These are phyloP conservation scores for Xylaria sp. DNA, from an alignment of 2,329 filamentous ascomycete species.

Conservation along the genomic window DNA sequence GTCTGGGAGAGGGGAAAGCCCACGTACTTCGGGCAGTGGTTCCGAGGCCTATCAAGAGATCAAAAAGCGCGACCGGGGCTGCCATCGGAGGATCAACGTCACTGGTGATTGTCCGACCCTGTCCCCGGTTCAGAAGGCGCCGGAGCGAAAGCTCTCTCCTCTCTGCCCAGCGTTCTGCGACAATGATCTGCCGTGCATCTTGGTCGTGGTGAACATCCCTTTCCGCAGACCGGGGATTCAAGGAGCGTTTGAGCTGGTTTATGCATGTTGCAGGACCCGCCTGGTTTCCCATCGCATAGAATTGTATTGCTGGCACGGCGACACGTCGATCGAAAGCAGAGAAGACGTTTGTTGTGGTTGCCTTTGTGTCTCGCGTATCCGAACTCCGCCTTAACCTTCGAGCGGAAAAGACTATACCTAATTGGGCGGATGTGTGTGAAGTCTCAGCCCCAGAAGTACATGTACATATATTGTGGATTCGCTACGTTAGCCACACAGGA, in stretches of 20 bases:
- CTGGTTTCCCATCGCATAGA: background rate
- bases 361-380: background rate
- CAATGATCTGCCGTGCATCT: conserved; percentile 18
- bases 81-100: background rate
- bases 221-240: conserved; percentile 1
- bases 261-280: background rate
- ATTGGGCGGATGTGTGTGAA: background rate
- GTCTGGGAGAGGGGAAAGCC: conserved; percentile 4
- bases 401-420: background rate
- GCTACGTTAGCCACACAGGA: background rate
- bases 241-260: background rate
- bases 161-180: background rate
- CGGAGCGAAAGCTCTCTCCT: background rate
- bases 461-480: background rate
- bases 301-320: background rate
- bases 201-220: background rate
- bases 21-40: no score
- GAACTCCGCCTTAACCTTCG: no score
- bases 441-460: background rate
- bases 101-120: background rate
- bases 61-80: conserved; percentile 6
- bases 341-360: background rate
- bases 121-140: background rate
- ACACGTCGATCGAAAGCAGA: background rate
- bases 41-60: conserved; percentile 2